These are phyloP conservation scores for Penicillium rolfsii DNA, from an alignment of 2,329 filamentous ascomycete genomes.

Conservation along the genomic window DNA sequence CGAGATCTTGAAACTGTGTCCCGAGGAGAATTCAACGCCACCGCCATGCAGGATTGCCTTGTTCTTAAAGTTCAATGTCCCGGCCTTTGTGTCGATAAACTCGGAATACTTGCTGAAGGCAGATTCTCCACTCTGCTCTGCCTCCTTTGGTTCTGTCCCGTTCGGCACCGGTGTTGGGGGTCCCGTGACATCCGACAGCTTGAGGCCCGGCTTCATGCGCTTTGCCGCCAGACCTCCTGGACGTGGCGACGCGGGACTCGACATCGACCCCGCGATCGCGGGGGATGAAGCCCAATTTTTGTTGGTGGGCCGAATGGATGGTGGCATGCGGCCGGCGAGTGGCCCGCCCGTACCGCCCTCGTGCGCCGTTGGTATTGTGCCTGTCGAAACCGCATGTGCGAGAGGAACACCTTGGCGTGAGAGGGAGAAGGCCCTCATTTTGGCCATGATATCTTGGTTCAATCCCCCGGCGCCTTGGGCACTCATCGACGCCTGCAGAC, in stretches of 20 bases:
- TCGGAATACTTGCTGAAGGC: slow-evolving; percentile 72
- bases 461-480: slow-evolving; percentile 53
- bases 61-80: slow-evolving; percentile 88
- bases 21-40: slow-evolving; percentile 90
- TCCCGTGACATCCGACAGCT: slow-evolving; percentile 54
- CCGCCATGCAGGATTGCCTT: slow-evolving; percentile 87
- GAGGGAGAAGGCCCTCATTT: slow-evolving; percentile 71
- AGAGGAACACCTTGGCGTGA: slow-evolving; percentile 63
- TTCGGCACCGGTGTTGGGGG: slow-evolving; percentile 46
- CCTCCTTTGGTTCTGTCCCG: slow-evolving; percentile 25
- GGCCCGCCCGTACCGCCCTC: slow-evolving; percentile 33
- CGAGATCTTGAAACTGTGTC: slow-evolving; percentile 88
- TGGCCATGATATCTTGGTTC: slow-evolving; percentile 67
- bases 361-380: slow-evolving; percentile 33
- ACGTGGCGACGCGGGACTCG: slow-evolving; percentile 49
- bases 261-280: slow-evolving; percentile 42
- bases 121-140: slow-evolving; percentile 39
- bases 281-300: slow-evolving; percentile 42
- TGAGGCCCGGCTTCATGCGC: slow-evolving; percentile 52
- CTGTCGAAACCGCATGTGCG: slow-evolving; percentile 40
- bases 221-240: slow-evolving; percentile 53
- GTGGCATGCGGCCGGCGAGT: slow-evolving; percentile 36
- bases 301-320: slow-evolving; percentile 33
- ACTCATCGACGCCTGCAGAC: slow-evolving; percentile 39
- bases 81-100: slow-evolving; percentile 88